Conservation (phyloP, 2,329 filamentous ascomycete genomes). For the Exophiala spinifera region DNA sequence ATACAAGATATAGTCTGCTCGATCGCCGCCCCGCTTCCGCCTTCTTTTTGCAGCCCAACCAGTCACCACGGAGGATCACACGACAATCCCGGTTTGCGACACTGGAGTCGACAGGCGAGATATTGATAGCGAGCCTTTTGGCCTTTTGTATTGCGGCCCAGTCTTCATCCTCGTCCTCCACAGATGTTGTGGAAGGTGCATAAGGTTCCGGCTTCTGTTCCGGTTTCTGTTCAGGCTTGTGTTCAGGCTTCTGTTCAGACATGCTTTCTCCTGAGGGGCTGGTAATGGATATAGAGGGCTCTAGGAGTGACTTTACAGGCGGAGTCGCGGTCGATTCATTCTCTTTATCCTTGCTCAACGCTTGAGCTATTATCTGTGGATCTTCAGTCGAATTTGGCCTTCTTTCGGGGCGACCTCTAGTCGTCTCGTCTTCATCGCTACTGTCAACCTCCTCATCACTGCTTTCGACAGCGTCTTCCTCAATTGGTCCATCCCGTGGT, state of each 20-base stretch:
- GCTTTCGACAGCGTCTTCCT: constrained; percentile 45
- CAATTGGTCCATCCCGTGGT: constrained; percentile 70
- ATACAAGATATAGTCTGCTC: constrained; percentile 88
- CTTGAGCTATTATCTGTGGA: constrained; percentile 28
- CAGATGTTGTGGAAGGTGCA: constrained; percentile 11
- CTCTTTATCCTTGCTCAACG: constrained; percentile 14
- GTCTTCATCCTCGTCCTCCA: constrained; percentile 75
- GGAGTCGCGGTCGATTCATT: constrained; percentile 15
- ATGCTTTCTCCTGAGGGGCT: constrained; percentile 37
- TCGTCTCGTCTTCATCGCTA: constrained; percentile 31
- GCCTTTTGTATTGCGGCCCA: constrained; percentile 81
- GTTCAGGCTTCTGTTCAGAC: constrained; percentile 34
- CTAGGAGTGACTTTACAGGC: constrained; percentile 27
- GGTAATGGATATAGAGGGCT: constrained; percentile 32
- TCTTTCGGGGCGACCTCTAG: constrained; percentile 37
- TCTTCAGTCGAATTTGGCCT: constrained; percentile 38
- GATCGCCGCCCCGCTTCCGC: constrained; percentile 75
- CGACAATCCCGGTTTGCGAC: constrained; percentile 79
- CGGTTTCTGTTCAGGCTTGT: constrained; percentile 30
- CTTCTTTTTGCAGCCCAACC: constrained; percentile 60
- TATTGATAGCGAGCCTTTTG: constrained; percentile 75
- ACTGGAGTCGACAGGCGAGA: constrained; percentile 71
- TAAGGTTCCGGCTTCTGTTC: constrained; percentile 35
- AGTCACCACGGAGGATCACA: constrained; percentile 88
- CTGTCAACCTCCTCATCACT: constrained; percentile 36